Evolutionary conservation across 345 rosid genomes (phyloP).

Genomic region (Salix arbutifolia): DNA sequence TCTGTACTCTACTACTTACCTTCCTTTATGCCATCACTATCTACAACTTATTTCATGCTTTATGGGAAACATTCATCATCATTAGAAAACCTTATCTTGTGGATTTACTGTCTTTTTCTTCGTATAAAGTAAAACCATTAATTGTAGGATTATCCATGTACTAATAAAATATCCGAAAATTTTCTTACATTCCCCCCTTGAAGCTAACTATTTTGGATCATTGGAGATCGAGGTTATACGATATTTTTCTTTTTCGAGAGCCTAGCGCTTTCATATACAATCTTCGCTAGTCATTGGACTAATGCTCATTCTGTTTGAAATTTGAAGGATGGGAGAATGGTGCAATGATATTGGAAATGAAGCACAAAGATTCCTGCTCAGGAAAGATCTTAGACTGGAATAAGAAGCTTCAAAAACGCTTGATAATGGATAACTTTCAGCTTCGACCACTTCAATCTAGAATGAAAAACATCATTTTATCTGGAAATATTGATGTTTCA

Average conservation of each 20-base stretch:
- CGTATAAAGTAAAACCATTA: neutral
- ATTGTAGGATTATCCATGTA: conserved; percentile 3
- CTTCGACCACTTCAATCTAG: conserved; percentile 53
- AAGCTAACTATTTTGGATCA: neutral
- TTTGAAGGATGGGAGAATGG: conserved; percentile 46
- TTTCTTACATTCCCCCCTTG: neutral
- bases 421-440: conserved; percentile 49
- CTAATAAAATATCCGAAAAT: neutral
- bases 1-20: conserved; percentile 9
- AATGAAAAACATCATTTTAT: conserved; percentile 26
- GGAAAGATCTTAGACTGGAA: conserved; percentile 47
- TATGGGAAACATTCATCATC: conserved; percentile 22
- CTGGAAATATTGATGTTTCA: conserved; percentile 21
- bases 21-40: conserved; percentile 7
- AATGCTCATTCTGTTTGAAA: neutral
- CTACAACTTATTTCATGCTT: conserved; percentile 13
- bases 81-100: conserved; percentile 3
- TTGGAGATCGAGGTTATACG: neutral
- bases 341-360: conserved; percentile 65
- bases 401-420: conserved; percentile 43
- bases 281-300: neutral
- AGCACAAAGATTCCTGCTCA: conserved; percentile 56
- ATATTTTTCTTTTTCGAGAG: neutral
- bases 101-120: conserved; percentile 7
- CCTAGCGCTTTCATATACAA: neutral